phyloP scores from a whole-genome alignment of 1,284 basidiomycete genomes.

The Heterobasidion annosum region DNA sequence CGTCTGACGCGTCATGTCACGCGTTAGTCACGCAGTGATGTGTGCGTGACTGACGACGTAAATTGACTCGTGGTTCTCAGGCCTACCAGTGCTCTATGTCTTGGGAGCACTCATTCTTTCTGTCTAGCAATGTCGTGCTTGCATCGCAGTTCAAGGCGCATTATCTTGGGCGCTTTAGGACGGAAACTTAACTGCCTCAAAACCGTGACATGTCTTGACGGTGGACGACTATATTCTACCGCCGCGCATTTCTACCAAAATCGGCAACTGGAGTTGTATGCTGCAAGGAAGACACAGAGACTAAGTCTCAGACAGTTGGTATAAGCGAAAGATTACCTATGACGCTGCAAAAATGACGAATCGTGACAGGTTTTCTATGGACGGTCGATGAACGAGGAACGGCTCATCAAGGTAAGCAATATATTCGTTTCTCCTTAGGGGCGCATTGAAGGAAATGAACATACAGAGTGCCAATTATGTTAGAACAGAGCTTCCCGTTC shows the following conservation, averaged over 20 bases:
- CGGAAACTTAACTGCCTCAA: not conserved
- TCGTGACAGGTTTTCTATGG: constrained; percentile 54
- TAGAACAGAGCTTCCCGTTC: constrained; percentile 78
- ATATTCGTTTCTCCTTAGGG: not conserved
- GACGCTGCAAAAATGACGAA: constrained; percentile 5
- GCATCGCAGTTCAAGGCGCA: not conserved
- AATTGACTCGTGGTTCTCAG: not conserved
- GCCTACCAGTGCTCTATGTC: not conserved
- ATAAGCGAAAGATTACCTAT: constrained; percentile 15
- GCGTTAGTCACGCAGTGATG: constrained; percentile 1
- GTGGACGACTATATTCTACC: not conserved
- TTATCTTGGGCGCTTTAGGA: not conserved
- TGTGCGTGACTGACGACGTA: not conserved
- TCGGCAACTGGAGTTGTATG: constrained; percentile 75
- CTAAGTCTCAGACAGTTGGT: constrained; percentile 80
- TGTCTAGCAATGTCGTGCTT: not conserved
- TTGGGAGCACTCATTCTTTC: not conserved
- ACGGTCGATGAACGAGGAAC: constrained; percentile 65
- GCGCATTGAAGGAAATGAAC: constrained; percentile 1
- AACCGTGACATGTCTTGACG: not conserved
- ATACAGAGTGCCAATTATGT: constrained; percentile 82
- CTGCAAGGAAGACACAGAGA: constrained; percentile 63
- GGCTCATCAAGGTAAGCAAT: constrained; percentile 57
- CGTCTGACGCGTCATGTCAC: constrained; percentile 3
- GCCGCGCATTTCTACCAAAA: constrained; percentile 75